Percentiles rank a stretch among this genome's conserved stretches.
These are phyloP conservation scores for Hyphochytrium catenoides DNA, from an alignment of 352 stramenopile genomes.

Conservation along the genomic window DNA sequence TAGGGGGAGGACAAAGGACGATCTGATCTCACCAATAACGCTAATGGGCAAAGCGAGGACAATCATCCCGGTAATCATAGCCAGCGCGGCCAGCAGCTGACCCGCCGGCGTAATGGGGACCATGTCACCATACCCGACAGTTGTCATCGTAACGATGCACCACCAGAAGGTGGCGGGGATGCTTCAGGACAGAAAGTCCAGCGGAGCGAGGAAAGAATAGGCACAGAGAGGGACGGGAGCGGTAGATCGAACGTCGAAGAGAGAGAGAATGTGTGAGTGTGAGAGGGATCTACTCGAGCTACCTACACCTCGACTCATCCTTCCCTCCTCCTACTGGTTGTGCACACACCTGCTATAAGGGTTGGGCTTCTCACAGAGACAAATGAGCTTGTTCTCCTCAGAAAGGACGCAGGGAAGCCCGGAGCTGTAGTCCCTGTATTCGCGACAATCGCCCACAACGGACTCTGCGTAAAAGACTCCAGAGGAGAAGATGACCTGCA, in stretches of 20 bases:
- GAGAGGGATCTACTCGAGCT: too few relatives aligned
- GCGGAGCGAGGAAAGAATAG: constrained; percentile 15
- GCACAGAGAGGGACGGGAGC: not conserved
- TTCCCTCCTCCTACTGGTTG: not conserved
- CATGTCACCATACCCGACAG: constrained; percentile 64
- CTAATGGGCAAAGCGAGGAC: constrained; percentile 64
- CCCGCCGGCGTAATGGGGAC: constrained; percentile 36
- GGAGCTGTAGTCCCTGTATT: too few relatives aligned
- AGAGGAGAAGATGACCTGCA: constrained; percentile 3
- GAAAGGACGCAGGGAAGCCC: too few relatives aligned
- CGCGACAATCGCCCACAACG: not conserved
- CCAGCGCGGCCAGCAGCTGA: constrained; percentile 35
- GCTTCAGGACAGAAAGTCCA: constrained; percentile 44
- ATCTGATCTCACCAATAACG: constrained; percentile 44
- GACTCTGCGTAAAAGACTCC: not conserved
- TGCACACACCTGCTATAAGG: not conserved
- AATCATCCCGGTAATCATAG: constrained; percentile 51
- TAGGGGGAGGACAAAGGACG: too few relatives aligned
- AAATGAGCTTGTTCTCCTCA: too few relatives aligned
- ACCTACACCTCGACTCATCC: not conserved
- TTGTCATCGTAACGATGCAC: constrained; percentile 74
- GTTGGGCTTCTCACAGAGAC: not conserved
- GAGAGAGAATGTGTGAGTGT: too few relatives aligned
- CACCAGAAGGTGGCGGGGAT: constrained; percentile 60
- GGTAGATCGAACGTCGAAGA: constrained; percentile 6